phyloP scores from a whole-genome alignment of 2,329 filamentous ascomycete genomes.

The Fusarium lyarnte region DNA sequence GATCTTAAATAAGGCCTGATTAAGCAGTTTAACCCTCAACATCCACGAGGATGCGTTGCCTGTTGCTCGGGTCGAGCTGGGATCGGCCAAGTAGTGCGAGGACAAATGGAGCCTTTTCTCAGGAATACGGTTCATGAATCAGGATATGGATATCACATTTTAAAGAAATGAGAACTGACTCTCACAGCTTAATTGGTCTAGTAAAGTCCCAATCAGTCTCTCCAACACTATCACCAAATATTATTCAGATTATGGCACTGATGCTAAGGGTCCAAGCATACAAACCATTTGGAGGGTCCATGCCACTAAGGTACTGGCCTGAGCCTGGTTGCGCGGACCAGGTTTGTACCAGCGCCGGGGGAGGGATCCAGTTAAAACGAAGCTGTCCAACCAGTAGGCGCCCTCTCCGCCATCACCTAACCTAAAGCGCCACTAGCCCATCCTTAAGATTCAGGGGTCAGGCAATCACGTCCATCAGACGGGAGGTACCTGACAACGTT shows the following conservation, averaged over 20 bases:
- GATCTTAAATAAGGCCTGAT: slow-evolving; percentile 13
- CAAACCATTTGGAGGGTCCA: slow-evolving; percentile 19
- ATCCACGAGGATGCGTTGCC: slow-evolving; percentile 5
- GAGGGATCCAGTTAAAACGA: slow-evolving; percentile 3
- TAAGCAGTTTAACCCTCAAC: not conserved
- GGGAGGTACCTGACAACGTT: slow-evolving; percentile 34
- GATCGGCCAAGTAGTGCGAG: not conserved
- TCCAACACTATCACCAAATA: not conserved
- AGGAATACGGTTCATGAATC: slow-evolving; percentile 2
- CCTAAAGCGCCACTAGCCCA: slow-evolving; percentile 10
- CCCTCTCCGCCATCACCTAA: slow-evolving; percentile 13
- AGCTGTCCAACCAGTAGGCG: slow-evolving; percentile 32
- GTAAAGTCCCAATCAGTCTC: not conserved
- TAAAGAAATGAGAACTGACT: slow-evolving; percentile 15
- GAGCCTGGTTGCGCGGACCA: slow-evolving; percentile 29
- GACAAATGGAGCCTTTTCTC: not conserved
- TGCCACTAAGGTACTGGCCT: slow-evolving; percentile 23
- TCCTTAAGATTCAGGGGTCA: slow-evolving; percentile 32
- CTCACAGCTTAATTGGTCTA: not conserved
- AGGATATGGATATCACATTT: not conserved
- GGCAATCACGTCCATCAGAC: slow-evolving; percentile 19
- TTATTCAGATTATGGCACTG: slow-evolving; percentile 17
- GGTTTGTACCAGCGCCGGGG: slow-evolving; percentile 25
- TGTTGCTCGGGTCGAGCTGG: not conserved
- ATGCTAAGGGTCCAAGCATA: slow-evolving; percentile 36